phyloP scores from a whole-genome alignment of 2,329 filamentous ascomycete genomes.

The Beauveria scarabaeidicola region DNA sequence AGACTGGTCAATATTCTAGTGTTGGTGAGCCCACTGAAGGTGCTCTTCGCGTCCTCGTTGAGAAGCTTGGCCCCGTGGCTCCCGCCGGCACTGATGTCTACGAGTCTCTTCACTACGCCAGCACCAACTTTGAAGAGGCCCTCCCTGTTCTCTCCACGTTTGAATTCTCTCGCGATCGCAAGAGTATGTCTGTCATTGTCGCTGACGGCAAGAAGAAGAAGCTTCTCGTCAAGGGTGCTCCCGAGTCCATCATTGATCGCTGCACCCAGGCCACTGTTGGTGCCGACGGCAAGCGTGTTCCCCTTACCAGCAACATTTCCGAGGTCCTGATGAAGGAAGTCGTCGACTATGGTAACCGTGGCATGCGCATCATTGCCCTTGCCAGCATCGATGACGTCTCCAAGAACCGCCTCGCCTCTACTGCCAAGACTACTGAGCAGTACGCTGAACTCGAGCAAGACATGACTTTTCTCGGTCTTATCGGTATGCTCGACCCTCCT shows the following conservation, averaged over 20 bases:
- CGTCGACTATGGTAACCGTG: conserved; percentile 81
- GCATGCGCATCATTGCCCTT: conserved; percentile 89
- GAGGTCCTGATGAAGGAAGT: conserved; percentile 70
- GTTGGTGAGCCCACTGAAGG: conserved; percentile 95
- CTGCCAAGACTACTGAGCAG: conserved; percentile 72
- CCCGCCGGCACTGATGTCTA: conserved; percentile 41
- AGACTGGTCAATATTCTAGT: conserved; percentile 65
- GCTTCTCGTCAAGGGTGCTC: conserved; percentile 91
- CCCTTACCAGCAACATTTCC: conserved; percentile 60
- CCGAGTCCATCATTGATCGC: conserved; percentile 87
- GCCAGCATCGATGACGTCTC: conserved; percentile 73
- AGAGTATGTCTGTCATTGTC: conserved; percentile 97
- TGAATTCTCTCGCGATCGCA: conserved; percentile 94
- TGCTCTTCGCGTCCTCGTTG: conserved; percentile 78
- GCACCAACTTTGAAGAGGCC: conserved; percentile 72
- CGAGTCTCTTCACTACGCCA: conserved; percentile 71
- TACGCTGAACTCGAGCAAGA: conserved; percentile 86
- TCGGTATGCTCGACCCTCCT: conserved; percentile 94
- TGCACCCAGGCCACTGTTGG: conserved; percentile 79
- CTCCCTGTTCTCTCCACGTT: conserved; percentile 75
- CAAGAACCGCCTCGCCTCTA: conserved; percentile 58
- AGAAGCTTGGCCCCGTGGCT: conserved; percentile 86
- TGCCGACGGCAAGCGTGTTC: conserved; percentile 65
- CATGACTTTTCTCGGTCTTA: conserved; percentile 87
- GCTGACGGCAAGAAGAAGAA: conserved; percentile 61